These are phyloP conservation scores for Vaccinium darrowii DNA, from an alignment of 148 eudicot species.

Conservation along the genomic window DNA sequence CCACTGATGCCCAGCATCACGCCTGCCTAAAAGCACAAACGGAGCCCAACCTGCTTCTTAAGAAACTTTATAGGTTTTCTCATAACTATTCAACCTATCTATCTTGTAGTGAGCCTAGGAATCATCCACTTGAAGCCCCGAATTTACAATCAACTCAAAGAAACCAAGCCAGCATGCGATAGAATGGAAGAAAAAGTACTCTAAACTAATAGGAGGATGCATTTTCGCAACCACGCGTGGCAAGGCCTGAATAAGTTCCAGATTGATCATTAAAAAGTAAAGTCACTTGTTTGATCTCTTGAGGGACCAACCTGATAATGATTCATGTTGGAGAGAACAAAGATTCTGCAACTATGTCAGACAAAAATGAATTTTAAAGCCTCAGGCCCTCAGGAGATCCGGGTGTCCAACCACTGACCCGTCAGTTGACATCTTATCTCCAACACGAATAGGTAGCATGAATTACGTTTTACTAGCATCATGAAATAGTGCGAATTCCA, in stretches of 20 bases:
- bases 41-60: background rate
- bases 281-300: constrained; percentile 17
- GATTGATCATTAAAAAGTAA: constrained; percentile 13
- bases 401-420: constrained; percentile 2
- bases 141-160: background rate
- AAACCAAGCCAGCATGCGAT: constrained; percentile 1
- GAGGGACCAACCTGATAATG: constrained; percentile 29
- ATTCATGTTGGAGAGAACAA: constrained; percentile 22
- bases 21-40: background rate
- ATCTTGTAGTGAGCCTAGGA: constrained; percentile 13
- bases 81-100: background rate
- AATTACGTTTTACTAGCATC: constrained; percentile 1
- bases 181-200: constrained; percentile 4
- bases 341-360: constrained; percentile 24
- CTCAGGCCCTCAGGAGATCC: constrained; percentile 1
- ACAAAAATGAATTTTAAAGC: constrained; percentile 15
- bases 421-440: background rate
- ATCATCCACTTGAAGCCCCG: constrained; percentile 9
- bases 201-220: constrained; percentile 4
- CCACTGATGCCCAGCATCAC: background rate
- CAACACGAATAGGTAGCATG: constrained; percentile 1
- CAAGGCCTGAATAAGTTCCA: constrained; percentile 25
- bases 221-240: constrained; percentile 27
- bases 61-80: background rate
- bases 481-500: background rate